Percentiles rank a stretch among this genome's conserved stretches.
These are phyloP conservation scores for Gaeumannomyces tritici DNA, from an alignment of 2,329 filamentous ascomycete species.

Conservation along the genomic window DNA sequence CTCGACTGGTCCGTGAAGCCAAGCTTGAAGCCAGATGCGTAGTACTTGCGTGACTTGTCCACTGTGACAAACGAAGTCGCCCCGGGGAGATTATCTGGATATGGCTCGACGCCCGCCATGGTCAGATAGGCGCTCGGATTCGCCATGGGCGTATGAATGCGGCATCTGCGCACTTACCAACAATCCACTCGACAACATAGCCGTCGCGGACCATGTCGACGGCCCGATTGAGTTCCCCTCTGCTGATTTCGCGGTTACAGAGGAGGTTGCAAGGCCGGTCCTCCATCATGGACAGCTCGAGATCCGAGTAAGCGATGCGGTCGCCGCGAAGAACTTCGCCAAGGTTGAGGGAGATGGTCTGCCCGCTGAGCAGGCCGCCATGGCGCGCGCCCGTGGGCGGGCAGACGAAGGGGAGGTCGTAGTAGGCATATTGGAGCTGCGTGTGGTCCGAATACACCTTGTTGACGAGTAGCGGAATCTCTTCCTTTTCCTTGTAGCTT, in stretches of 20 bases:
- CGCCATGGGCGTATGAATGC: neutral
- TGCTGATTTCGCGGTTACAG: constrained; percentile 58
- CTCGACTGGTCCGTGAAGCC: constrained; percentile 63
- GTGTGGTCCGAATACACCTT: constrained; percentile 87
- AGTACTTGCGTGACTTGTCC: constrained; percentile 78
- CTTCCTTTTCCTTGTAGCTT: constrained; percentile 66
- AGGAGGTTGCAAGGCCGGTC: constrained; percentile 66
- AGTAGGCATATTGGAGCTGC: constrained; percentile 86
- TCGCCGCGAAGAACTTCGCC: constrained; percentile 83
- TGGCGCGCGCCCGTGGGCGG: constrained; percentile 62
- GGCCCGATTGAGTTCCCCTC: constrained; percentile 56
- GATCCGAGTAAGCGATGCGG: constrained; percentile 75
- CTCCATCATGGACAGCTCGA: constrained; percentile 67
- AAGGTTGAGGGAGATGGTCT: constrained; percentile 72
- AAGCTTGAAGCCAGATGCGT: constrained; percentile 82
- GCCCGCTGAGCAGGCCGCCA: constrained; percentile 62
- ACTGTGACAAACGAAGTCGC: constrained; percentile 83
- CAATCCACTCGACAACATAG: constrained; percentile 88
- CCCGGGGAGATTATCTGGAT: constrained; percentile 68
- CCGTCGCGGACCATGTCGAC: constrained; percentile 65
- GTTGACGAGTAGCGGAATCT: constrained; percentile 80
- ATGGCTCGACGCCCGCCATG: neutral
- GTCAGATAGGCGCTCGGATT: neutral
- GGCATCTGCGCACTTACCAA: constrained; percentile 21
- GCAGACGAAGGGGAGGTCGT: constrained; percentile 80